Evolutionary conservation across 2,329 filamentous ascomycete species (phyloP).

Genomic region (Hortaea werneckii): DNA sequence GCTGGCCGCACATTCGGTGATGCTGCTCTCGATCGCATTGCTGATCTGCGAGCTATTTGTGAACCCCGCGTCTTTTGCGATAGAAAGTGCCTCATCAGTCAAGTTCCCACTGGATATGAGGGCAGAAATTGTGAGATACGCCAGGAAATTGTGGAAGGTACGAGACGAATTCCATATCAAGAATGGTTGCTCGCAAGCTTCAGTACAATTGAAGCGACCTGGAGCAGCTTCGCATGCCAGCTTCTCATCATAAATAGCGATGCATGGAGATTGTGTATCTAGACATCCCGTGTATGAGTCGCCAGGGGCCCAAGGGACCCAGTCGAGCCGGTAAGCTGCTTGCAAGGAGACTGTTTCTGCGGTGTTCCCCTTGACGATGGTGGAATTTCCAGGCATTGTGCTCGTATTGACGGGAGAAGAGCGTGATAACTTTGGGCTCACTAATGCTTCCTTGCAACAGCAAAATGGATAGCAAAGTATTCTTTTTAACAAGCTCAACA

Average conservation of each 20-base stretch:
- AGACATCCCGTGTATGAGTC: too few relatives aligned
- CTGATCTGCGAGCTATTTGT: background rate
- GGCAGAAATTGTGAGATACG: background rate
- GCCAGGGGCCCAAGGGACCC: too few relatives aligned
- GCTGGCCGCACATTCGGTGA: background rate
- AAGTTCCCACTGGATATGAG: background rate
- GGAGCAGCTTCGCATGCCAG: background rate
- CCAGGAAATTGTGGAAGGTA: background rate
- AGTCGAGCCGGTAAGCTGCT: too few relatives aligned
- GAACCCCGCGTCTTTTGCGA: background rate
- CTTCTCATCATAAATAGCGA: background rate
- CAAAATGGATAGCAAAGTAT: too few relatives aligned
- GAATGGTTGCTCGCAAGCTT: background rate
- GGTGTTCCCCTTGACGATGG: too few relatives aligned
- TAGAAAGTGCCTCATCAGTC: background rate
- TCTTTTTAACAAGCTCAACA: too few relatives aligned
- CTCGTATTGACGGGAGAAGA: too few relatives aligned
- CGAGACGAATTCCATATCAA: background rate
- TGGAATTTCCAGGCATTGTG: too few relatives aligned
- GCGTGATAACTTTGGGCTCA: too few relatives aligned
- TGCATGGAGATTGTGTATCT: too few relatives aligned
- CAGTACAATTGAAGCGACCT: background rate
- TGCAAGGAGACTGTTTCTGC: too few relatives aligned
- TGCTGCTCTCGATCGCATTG: background rate
- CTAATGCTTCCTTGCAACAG: too few relatives aligned